A percentile compares a stretch with the other conserved stretches of the same genome.
These are phyloP conservation scores for Fusarium buxicola DNA, from an alignment of 2,329 filamentous ascomycete species.

Conservation along the genomic window DNA sequence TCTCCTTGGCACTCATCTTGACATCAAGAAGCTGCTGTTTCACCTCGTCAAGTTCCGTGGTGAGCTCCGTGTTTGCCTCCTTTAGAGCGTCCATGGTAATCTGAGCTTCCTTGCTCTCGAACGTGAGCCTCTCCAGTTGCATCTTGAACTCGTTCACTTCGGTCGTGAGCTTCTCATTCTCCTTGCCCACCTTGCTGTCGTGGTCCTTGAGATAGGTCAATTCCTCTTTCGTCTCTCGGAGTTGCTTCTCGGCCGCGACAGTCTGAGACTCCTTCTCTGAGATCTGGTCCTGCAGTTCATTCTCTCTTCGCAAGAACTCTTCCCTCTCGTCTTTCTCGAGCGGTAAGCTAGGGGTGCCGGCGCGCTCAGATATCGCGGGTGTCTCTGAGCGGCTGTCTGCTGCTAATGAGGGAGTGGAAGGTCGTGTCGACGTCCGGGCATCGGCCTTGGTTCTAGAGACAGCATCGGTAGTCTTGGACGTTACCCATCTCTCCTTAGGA, in stretches of 20 bases:
- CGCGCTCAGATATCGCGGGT: constrained; percentile 78
- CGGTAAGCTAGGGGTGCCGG: constrained; percentile 86
- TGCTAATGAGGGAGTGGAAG: constrained; percentile 64
- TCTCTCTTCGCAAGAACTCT: constrained; percentile 93
- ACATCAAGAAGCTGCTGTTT: constrained; percentile 97
- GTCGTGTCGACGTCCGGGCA: constrained; percentile 57
- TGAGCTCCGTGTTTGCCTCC: constrained; percentile 94
- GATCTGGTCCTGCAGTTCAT: constrained; percentile 96
- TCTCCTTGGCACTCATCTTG: constrained; percentile 96
- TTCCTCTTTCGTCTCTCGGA: constrained; percentile 89
- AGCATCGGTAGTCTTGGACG: constrained; percentile 67
- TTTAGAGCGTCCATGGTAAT: constrained; percentile 99
- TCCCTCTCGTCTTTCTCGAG: constrained; percentile 97
- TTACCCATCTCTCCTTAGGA: constrained; percentile 88
- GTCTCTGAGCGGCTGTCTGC: constrained; percentile 72
- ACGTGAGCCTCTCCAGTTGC: constrained; percentile 94
- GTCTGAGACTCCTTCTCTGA: constrained; percentile 91
- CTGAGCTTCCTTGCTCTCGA: constrained; percentile 95
- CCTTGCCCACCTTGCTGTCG: constrained; percentile 82
- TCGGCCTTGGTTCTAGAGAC: constrained; percentile 55
- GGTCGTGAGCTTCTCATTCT: constrained; percentile 86
- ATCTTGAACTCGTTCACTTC: constrained; percentile 95
- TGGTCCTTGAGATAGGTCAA: constrained; percentile 87
- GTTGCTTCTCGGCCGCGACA: constrained; percentile 79
- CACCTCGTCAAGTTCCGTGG: constrained; percentile 89